These are phyloP conservation scores for Salvia rosmarinus DNA, from an alignment of 257 asterid genomes.

Conservation along the genomic window DNA sequence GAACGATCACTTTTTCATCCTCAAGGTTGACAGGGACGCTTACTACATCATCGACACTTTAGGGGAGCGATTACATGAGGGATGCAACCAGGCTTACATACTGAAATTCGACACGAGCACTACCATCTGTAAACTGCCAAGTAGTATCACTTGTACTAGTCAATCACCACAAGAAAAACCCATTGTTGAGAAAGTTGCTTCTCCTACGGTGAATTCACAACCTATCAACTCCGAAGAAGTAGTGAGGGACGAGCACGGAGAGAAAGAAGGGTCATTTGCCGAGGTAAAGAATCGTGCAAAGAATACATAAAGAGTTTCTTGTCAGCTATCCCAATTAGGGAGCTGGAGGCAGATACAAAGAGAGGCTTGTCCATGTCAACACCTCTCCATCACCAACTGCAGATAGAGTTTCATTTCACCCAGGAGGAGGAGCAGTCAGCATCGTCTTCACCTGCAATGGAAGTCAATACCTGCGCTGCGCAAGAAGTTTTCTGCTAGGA, in stretches of 20 bases:
- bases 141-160: too few relatives aligned
- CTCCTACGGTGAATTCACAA: slow-evolving; percentile 29
- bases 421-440: slow-evolving; percentile 34
- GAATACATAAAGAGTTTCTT: slow-evolving; percentile 86
- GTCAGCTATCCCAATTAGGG: slow-evolving; percentile 95
- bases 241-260: slow-evolving; percentile 39
- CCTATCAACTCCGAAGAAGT: slow-evolving; percentile 35
- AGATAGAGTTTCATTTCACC: slow-evolving; percentile 91
- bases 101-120: slow-evolving; percentile 75
- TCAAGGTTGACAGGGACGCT: slow-evolving; percentile 75
- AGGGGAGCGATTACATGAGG: slow-evolving; percentile 92
- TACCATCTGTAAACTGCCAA: slow-evolving; percentile 54
- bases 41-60: slow-evolving; percentile 86
- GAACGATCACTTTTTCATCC: slow-evolving; percentile 95
- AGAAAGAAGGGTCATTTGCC: slow-evolving; percentile 57
- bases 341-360: slow-evolving; percentile 79
- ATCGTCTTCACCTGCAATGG: slow-evolving; percentile 25
- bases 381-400: slow-evolving; percentile 85
- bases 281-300: slow-evolving; percentile 83
- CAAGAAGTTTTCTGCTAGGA: slow-evolving; percentile 23
- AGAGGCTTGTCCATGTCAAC: slow-evolving; percentile 69
- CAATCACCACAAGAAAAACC: slow-evolving; percentile 55
- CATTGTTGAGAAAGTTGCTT: slow-evolving; percentile 30
- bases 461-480: slow-evolving; percentile 8
- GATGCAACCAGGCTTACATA: slow-evolving; percentile 89